phyloP scores from a whole-genome alignment of 768 basidiomycete species.

The Kwoniella pini region DNA sequence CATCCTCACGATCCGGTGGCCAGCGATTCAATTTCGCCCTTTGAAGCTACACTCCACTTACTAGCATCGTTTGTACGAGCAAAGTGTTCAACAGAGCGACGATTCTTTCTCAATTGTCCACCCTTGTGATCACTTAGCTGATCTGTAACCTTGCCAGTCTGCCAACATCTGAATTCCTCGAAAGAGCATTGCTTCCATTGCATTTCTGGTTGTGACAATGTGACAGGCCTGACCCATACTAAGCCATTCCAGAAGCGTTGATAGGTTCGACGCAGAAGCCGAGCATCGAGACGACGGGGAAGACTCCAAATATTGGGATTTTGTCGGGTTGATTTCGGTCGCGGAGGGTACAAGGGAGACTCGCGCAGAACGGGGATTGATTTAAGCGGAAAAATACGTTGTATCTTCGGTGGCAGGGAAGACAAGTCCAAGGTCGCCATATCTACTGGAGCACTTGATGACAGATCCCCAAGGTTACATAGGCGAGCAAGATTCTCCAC shows the following conservation, averaged over 20 bases:
- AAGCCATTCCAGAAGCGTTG: slow-evolving; percentile 29
- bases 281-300: slow-evolving; percentile 9
- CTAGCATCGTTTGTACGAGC: neutral
- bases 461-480: slow-evolving; percentile 22
- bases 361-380: neutral
- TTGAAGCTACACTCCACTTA: slow-evolving; percentile 5
- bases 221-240: slow-evolving; percentile 26
- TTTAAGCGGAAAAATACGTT: slow-evolving; percentile 23
- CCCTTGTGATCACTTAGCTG: slow-evolving; percentile 6
- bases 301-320: slow-evolving; percentile 36
- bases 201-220: neutral
- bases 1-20: neutral
- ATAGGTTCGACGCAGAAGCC: slow-evolving; percentile 32
- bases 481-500: too few species aligned
- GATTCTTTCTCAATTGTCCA: neutral
- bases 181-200: slow-evolving; percentile 23
- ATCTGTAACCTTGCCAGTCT: neutral
- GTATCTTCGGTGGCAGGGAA: neutral
- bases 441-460: too few species aligned
- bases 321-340: slow-evolving; percentile 23
- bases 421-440: neutral
- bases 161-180: slow-evolving; percentile 17
- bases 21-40: neutral
- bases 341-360: slow-evolving; percentile 18
- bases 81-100: neutral